phyloP scores from a whole-genome alignment of 768 basidiomycete species.

The Lanmaoa pseudosensibilis region DNA sequence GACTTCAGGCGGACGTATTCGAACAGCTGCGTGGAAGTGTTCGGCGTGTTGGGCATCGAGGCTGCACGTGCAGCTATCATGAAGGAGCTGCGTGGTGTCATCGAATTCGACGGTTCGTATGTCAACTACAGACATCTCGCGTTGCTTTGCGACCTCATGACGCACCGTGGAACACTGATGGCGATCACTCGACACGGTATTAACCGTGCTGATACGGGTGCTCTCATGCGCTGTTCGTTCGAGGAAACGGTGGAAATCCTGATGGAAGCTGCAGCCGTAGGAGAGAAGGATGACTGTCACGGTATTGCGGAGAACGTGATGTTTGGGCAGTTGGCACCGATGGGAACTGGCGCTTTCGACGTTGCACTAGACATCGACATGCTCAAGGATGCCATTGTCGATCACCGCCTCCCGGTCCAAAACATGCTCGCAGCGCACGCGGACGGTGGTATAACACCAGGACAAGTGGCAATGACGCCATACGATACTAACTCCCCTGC shows the following conservation, averaged over 20 bases:
- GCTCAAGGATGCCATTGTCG: slow-evolving; percentile 97
- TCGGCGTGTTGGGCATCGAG: slow-evolving; percentile 94
- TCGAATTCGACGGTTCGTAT: slow-evolving; percentile 99
- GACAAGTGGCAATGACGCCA: slow-evolving; percentile 92
- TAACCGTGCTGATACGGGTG: slow-evolving; percentile 98
- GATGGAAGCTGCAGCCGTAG: slow-evolving; percentile 97
- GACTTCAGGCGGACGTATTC: slow-evolving; percentile 93
- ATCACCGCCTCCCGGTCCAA: slow-evolving; percentile 88
- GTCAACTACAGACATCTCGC: slow-evolving; percentile 98
- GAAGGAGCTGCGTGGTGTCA: slow-evolving; percentile 91
- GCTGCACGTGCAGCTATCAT: slow-evolving; percentile 93
- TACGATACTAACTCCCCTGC: slow-evolving; percentile 91
- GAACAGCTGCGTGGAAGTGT: slow-evolving; percentile 95
- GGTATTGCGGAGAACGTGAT: slow-evolving; percentile 99
- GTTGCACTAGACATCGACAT: slow-evolving; percentile 96
- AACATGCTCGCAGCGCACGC: slow-evolving; percentile 74
- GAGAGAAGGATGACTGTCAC: slow-evolving; percentile 97
- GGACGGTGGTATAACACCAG: slow-evolving; percentile 89
- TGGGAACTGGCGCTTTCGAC: slow-evolving; percentile 97
- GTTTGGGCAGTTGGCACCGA: slow-evolving; percentile 99
- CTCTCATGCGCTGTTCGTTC: slow-evolving; percentile 97
- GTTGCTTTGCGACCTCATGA: slow-evolving; percentile 98
- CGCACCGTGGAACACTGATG: slow-evolving; percentile 91
- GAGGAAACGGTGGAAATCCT: slow-evolving; percentile 99
- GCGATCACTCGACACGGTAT: slow-evolving; percentile 99